Percentiles rank a stretch among this genome's conserved stretches.
Evolutionary conservation across 768 basidiomycete species (phyloP).

Genomic region (Lentinula lateritia): DNA sequence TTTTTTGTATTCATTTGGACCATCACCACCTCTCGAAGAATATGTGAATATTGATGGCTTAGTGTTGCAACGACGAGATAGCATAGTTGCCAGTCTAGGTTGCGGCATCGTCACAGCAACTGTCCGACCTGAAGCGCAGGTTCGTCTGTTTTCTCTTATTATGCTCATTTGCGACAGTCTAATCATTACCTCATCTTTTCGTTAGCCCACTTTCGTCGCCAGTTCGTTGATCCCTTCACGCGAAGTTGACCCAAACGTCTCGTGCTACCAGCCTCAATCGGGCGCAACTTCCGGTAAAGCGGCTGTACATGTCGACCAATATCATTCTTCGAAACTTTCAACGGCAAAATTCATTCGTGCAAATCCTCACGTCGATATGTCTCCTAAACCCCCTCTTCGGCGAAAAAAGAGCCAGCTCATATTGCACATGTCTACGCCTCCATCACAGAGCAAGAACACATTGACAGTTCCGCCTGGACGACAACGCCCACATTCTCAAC

Average conservation of each 20-base stretch:
- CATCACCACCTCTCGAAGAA: not conserved
- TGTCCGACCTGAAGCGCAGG: not conserved
- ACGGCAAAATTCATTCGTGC: not conserved
- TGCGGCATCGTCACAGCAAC: slow-evolving; percentile 1
- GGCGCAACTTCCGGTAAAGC: not conserved
- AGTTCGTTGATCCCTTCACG: not conserved
- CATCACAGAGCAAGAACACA: not conserved
- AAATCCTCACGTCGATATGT: not conserved
- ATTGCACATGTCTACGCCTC: slow-evolving; percentile 1
- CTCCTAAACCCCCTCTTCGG: not conserved
- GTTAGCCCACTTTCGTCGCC: not conserved
- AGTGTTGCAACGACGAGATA: not conserved
- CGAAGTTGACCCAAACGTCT: not conserved
- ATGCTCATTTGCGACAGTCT: too few species aligned
- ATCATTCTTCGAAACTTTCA: not conserved
- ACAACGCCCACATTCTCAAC: slow-evolving; percentile 1
- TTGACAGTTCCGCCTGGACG: not conserved
- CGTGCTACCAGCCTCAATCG: not conserved
- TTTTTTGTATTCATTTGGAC: too few species aligned
- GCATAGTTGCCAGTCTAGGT: not conserved
- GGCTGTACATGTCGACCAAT: too few species aligned
- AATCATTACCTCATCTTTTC: too few species aligned
- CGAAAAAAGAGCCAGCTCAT: slow-evolving; percentile 2
- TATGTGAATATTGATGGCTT: not conserved
- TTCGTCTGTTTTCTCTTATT: not conserved